Conservation (phyloP, 345 rosid species). For the Salix arbutifolia region DNA sequence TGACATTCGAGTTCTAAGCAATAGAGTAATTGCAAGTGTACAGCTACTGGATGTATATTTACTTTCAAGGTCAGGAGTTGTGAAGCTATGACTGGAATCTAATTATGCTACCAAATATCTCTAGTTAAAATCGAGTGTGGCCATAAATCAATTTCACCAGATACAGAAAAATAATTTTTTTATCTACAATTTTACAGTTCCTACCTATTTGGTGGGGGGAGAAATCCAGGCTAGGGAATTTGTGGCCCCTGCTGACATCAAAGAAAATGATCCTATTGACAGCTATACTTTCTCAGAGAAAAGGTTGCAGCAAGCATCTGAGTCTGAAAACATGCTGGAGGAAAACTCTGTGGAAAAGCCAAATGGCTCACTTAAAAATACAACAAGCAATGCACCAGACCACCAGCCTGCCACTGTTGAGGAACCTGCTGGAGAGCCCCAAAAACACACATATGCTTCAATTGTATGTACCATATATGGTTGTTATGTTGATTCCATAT, state of each 20-base stretch:
- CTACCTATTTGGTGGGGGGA: slow-evolving; percentile 46
- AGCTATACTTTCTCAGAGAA: slow-evolving; percentile 39
- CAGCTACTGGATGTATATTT: neutral
- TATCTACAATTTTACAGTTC: slow-evolving; percentile 31
- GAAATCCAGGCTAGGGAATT: slow-evolving; percentile 45
- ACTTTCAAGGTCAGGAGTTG: neutral
- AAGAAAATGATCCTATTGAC: slow-evolving; percentile 48
- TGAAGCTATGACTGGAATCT: neutral
- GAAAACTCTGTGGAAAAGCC: slow-evolving; percentile 33
- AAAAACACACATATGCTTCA: slow-evolving; percentile 65
- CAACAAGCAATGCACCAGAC: slow-evolving; percentile 31
- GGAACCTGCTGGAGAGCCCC: slow-evolving; percentile 50
- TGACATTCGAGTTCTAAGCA: neutral
- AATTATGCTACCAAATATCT: neutral
- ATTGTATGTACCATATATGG: slow-evolving; percentile 44
- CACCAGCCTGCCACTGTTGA: slow-evolving; percentile 38
- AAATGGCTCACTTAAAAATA: slow-evolving; percentile 29
- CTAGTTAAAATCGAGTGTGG: neutral
- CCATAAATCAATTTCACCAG: neutral
- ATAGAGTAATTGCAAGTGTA: neutral
- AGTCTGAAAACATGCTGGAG: slow-evolving; percentile 32
- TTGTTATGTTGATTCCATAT: slow-evolving; percentile 2
- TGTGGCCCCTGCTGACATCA: slow-evolving; percentile 30
- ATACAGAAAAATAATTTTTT: neutral
- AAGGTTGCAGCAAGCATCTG: slow-evolving; percentile 36